phyloP scores from a whole-genome alignment of 495 filamentous ascomycete genomes.

The Bryoglossum gracile region DNA sequence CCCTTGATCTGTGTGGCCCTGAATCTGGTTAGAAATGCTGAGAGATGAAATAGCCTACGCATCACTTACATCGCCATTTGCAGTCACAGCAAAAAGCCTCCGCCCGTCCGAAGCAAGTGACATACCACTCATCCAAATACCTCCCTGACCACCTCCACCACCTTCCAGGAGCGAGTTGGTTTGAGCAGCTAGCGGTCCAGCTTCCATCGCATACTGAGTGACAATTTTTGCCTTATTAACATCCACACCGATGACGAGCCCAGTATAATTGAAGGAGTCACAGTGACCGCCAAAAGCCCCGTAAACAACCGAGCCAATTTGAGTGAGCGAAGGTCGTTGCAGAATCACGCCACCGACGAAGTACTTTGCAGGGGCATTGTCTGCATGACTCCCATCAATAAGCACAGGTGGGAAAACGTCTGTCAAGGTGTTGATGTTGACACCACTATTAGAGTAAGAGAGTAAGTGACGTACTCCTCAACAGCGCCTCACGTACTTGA shows the following conservation, averaged over 20 bases:
- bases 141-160: constrained; percentile 31
- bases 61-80: constrained; percentile 13
- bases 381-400: constrained; percentile 32
- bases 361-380: constrained; percentile 28
- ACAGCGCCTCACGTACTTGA: too few relatives aligned
- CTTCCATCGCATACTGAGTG: constrained; percentile 30
- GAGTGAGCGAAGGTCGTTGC: constrained; percentile 32
- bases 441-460: too few relatives aligned
- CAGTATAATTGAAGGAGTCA: constrained; percentile 40
- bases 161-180: constrained; percentile 21
- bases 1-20: constrained; percentile 31
- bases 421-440: constrained; percentile 29
- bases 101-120: constrained; percentile 33
- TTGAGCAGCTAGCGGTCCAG: constrained; percentile 25
- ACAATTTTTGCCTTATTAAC: constrained; percentile 6
- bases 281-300: constrained; percentile 40
- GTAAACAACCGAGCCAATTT: constrained; percentile 28
- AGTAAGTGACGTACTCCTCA: too few relatives aligned
- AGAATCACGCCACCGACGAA: constrained; percentile 37
- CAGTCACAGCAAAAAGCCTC: constrained; percentile 36
- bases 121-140: constrained; percentile 41
- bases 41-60: not conserved
- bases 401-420: constrained; percentile 34
- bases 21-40: not conserved
- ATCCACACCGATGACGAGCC: constrained; percentile 25